Base-by-base conservation (phyloP, 148 eudicot species). In the Rhododendron kiyosumense region DNA sequence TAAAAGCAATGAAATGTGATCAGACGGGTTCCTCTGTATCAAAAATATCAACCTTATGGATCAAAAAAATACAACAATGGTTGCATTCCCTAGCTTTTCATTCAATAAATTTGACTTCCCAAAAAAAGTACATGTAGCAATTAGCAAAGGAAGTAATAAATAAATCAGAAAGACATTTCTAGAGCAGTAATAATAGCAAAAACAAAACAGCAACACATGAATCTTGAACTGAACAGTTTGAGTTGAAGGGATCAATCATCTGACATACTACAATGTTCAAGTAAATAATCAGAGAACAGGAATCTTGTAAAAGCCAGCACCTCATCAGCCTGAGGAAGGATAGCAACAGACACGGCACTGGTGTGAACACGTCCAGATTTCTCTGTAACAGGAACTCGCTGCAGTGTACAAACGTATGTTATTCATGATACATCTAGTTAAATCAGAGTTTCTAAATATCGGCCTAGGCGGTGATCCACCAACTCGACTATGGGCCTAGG, bases 251-350 rank as follows among this genome's bases (percentile, higher is more conserved):
- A 48, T 3, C 18, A 30, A 43, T 41, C n/a, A 46, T 83, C 54
- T 26, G 85, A 45, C 36, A 24, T 28, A 34, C 45, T 82, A 63
- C 43, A 84, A 15, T 15, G n/a, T 71, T n/a, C 77, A 79, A 54
- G 69, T 18, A 73, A 38, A 38, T n/a, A 49, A 30, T 76, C 49
- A 22, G 17, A 28, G 17, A 79, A 41, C 48, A 84, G 63, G 11
- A 73, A 45, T 63, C 81, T 24, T 79, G 65, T 49, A 45, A 71
- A 86, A 85, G 73, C 57, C 34, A 82, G 81, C 77, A 96, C 99
- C 99, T 96, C 94, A 84, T 95, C 97, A 87, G 99, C 99, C 90
- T 96, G 97, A 87, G 99, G 98, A 82, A 96, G 98, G 88, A 96
- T 88, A 82, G 94, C 99, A 86, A 96, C 97, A 73, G 98, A 94